Evolutionary conservation across 371 early-diverging fungal species (phyloP).

Genomic region (Mortierella sp.): DNA sequence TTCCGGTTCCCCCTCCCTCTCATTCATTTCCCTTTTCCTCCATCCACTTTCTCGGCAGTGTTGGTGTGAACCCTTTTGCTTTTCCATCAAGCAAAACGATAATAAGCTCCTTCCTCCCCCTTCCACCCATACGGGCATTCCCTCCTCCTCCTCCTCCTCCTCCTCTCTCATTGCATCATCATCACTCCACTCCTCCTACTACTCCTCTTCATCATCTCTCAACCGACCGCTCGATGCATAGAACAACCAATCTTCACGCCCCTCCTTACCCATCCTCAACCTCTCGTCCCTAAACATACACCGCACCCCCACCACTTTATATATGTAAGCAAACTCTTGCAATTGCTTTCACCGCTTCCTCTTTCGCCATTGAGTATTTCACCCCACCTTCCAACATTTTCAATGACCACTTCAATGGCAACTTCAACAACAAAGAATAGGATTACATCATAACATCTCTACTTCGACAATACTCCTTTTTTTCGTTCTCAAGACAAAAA

Average conservation of each 20-base stretch:
- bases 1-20: conserved; percentile 48
- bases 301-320: not conserved
- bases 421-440: too few species aligned
- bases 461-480: not conserved
- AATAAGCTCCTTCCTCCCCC: not conserved
- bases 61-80: not conserved
- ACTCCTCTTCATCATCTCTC: conserved; percentile 1
- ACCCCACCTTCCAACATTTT: too few species aligned
- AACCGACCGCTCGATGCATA: conserved; percentile 17
- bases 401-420: too few species aligned
- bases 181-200: conserved; percentile 1
- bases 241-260: conserved; percentile 5
- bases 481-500: not conserved
- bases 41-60: not conserved
- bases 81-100: too few species aligned
- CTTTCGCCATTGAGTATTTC: not conserved
- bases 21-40: conserved; percentile 27
- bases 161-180: not conserved
- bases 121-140: conserved; percentile 7
- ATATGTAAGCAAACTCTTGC: not conserved
- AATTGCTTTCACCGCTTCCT: not conserved
- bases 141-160: conserved; percentile 1
- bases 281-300: not conserved
- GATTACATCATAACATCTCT: not conserved
- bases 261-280: not conserved